Conservation (phyloP, 495 filamentous ascomycete species). For the Trichoderma parareesei region DNA sequence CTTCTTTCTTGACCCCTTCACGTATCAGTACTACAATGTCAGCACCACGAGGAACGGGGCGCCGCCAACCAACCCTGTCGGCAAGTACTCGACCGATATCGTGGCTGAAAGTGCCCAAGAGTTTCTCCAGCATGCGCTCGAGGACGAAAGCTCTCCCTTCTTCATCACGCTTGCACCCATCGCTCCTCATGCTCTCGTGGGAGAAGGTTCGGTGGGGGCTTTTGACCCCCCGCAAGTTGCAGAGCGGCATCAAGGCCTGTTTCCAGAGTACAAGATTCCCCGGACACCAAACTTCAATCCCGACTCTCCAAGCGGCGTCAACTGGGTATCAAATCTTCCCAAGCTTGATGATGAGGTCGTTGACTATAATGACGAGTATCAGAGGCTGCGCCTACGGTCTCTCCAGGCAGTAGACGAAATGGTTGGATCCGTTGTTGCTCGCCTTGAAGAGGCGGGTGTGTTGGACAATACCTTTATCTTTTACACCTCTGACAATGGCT, state of each 20-base stretch:
- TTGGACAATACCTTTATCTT: conserved; percentile 65
- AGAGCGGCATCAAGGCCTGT: conserved; percentile 39
- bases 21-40: conserved; percentile 62
- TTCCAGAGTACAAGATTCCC: conserved; percentile 39
- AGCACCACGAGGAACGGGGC: conserved; percentile 58
- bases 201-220: conserved; percentile 14
- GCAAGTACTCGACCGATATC: conserved; percentile 54
- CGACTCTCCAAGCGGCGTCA: conserved; percentile 45
- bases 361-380: conserved; percentile 61
- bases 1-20: conserved; percentile 64
- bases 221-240: conserved; percentile 49
- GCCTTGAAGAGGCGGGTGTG: conserved; percentile 42
- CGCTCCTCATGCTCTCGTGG: conserved; percentile 55
- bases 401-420: conserved; percentile 66
- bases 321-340: conserved; percentile 51
- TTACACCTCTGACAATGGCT: conserved; percentile 68
- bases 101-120: conserved; percentile 53
- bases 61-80: conserved; percentile 46
- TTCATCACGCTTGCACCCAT: conserved; percentile 60
- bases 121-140: conserved; percentile 54
- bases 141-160: conserved; percentile 46
- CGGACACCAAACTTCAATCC: conserved; percentile 48
- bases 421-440: conserved; percentile 47
- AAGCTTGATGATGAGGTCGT: conserved; percentile 46
- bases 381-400: conserved; percentile 53